phyloP scores from a whole-genome alignment of 139 green algal species.

The Ostreobium quekettii region DNA sequence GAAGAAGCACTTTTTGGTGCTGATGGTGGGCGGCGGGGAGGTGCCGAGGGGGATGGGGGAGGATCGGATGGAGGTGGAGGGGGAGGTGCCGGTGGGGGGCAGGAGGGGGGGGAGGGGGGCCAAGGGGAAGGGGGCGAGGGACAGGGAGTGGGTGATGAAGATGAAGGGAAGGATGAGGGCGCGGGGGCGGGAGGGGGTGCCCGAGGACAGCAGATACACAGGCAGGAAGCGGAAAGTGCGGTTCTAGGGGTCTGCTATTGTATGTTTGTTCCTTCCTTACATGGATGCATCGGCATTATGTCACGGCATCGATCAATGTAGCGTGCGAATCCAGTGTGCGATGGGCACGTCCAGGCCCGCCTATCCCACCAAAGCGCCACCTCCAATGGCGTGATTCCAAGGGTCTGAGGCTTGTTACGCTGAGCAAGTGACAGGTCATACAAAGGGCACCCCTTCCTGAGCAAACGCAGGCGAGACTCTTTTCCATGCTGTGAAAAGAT shows the following conservation, averaged over 20 bases:
- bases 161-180: constrained; percentile 86
- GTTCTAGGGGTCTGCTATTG: background rate
- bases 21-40: constrained; percentile 70
- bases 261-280: background rate
- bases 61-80: constrained; percentile 35
- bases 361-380: too few species aligned
- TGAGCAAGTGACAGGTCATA: too few species aligned
- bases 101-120: constrained; percentile 22
- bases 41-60: constrained; percentile 34
- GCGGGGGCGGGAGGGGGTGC: constrained; percentile 65
- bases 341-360: too few species aligned
- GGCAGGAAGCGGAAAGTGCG: constrained; percentile 74
- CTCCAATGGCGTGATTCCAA: background rate
- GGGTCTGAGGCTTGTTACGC: background rate
- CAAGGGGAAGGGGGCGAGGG: constrained; percentile 31
- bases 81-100: constrained; percentile 38
- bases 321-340: background rate
- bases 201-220: constrained; percentile 87
- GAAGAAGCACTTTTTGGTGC: constrained; percentile 96
- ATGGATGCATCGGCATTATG: background rate
- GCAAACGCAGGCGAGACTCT: too few species aligned
- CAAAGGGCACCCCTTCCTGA: too few species aligned
- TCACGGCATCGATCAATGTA: too few species aligned
- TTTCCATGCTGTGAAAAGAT: too few species aligned
- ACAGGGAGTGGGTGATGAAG: constrained; percentile 76